phyloP scores from a whole-genome alignment of 495 filamentous ascomycete species.

The Articulospora tetracladia region DNA sequence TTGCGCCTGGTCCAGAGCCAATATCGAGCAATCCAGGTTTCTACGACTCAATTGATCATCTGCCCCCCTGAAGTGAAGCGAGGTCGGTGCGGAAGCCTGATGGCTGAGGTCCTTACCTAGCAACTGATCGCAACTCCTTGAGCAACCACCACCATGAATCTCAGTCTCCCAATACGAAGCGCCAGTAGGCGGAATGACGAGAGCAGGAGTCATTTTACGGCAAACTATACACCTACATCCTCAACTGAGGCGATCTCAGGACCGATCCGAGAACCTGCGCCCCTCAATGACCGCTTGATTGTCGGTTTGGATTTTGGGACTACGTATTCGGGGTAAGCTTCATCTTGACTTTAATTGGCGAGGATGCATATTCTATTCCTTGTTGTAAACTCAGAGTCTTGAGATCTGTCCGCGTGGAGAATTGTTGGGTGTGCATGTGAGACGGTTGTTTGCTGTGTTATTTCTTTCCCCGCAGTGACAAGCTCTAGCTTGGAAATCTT shows the following conservation, averaged over 20 bases:
- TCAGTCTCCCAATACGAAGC: conserved; percentile 43
- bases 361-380: too few relatives aligned
- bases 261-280: conserved; percentile 43
- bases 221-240: conserved; percentile 41
- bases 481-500: background rate
- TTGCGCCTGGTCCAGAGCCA: background rate
- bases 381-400: too few relatives aligned
- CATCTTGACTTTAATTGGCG: background rate
- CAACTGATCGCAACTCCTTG: background rate
- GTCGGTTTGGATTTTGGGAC: conserved; percentile 68
- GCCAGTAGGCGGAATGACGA: conserved; percentile 45
- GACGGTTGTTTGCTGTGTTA: too few relatives aligned
- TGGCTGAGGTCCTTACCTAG: conserved; percentile 12
- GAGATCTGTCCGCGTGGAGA: background rate
- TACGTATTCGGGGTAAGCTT: conserved; percentile 62
- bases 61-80: background rate
- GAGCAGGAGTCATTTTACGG: conserved; percentile 46
- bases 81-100: conserved; percentile 3
- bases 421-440: too few relatives aligned
- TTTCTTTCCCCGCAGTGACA: too few relatives aligned
- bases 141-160: conserved; percentile 31
- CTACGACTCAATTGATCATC: background rate
- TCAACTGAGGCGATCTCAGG: conserved; percentile 52
- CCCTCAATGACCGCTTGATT: conserved; percentile 51
- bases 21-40: background rate